Evolutionary conservation across 768 basidiomycete genomes (phyloP).

Genomic region (Pisolithus marmoratus): DNA sequence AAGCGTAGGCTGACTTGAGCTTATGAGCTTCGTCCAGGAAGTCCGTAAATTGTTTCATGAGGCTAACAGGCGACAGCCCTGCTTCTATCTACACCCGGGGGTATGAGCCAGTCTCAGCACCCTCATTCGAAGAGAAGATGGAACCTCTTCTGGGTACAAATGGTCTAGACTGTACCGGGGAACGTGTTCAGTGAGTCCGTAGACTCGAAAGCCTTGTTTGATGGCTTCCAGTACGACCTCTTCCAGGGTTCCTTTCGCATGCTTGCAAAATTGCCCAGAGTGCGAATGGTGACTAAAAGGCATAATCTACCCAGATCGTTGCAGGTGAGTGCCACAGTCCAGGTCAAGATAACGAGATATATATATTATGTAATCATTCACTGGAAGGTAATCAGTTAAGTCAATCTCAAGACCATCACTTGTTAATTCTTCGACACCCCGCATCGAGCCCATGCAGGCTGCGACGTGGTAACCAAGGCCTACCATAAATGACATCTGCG

Average conservation of each 20-base stretch:
- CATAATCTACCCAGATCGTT: constrained; percentile 27
- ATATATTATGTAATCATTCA: too few species aligned
- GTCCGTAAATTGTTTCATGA: constrained; percentile 59
- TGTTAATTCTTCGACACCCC: neutral
- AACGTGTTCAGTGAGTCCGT: constrained; percentile 88
- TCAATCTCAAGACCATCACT: neutral
- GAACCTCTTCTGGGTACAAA: constrained; percentile 94
- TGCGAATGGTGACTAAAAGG: constrained; percentile 85
- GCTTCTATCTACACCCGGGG: constrained; percentile 35
- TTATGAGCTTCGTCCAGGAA: constrained; percentile 80
- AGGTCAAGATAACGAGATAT: too few species aligned
- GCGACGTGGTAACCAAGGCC: neutral
- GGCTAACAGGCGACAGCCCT: constrained; percentile 42
- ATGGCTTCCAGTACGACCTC: constrained; percentile 81
- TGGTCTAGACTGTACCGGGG: constrained; percentile 80
- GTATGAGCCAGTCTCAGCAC: constrained; percentile 8
- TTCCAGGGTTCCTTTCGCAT: constrained; percentile 76
- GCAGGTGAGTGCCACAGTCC: too few species aligned
- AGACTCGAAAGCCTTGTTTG: constrained; percentile 68
- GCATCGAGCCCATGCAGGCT: neutral
- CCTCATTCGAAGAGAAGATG: constrained; percentile 7
- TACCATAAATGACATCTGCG: constrained; percentile 12
- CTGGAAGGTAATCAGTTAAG: too few species aligned
- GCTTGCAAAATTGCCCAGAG: constrained; percentile 91
- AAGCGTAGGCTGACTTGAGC: constrained; percentile 56